Evolutionary conservation across 2,329 filamentous ascomycete genomes (phyloP).

Genomic region (Trichocomaceae sp.): DNA sequence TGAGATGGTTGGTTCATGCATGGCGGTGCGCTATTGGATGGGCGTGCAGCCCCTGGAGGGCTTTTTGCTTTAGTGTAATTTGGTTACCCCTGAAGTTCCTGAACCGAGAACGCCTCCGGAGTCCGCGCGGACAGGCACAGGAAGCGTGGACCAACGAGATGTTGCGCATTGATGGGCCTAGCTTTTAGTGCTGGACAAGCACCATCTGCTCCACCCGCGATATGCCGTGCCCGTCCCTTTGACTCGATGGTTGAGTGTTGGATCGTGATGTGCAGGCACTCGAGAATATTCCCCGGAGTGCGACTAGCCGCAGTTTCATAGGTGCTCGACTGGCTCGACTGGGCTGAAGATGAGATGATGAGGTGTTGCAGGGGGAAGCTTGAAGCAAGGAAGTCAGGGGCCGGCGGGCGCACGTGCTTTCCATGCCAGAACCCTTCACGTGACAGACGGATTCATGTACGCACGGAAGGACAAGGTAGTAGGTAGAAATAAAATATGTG

Average conservation of each 20-base stretch:
- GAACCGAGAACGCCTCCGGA: background rate
- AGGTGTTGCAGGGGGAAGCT: no score
- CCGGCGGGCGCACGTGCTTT: background rate
- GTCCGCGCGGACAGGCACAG: background rate
- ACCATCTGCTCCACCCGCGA: background rate
- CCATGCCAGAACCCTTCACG: background rate
- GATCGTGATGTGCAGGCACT: background rate
- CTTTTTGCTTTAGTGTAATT: background rate
- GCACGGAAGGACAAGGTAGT: no score
- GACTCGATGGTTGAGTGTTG: background rate
- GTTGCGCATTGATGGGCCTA: constrained; percentile 7
- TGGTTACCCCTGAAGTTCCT: constrained; percentile 6
- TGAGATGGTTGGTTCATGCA: background rate
- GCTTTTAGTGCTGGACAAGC: background rate
- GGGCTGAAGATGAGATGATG: background rate
- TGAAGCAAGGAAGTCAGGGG: background rate
- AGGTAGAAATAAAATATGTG: no score
- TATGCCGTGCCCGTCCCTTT: background rate
- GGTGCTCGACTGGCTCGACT: background rate
- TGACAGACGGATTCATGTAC: no score
- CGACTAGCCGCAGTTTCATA: no score
- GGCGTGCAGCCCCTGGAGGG: constrained; percentile 3
- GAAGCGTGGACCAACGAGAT: constrained; percentile 3
- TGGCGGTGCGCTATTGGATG: background rate
- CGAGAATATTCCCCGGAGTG: no score